Base-by-base conservation (phyloP, 441 rosid species). In the Populus tomentosa region DNA sequence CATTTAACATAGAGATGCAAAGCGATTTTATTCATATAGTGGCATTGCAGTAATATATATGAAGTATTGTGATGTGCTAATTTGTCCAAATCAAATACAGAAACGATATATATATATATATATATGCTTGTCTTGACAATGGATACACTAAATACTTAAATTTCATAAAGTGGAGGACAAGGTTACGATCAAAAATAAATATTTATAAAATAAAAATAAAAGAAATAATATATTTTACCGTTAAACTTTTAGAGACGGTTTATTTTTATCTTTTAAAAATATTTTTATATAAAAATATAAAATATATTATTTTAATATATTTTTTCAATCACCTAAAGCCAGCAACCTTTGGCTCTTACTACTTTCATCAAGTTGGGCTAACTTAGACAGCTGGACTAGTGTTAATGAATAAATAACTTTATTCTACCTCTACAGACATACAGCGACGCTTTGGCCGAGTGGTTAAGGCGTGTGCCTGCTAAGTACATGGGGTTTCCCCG, bases 391-490 rank as follows among this genome's bases (percentile, higher is more conserved):
- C 0, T 0, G 9, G 26, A 13, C 13, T 16, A 5, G 0, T 7
- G 0, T 7, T 0, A 0, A 3, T 21, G 0, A 0, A 0, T 21
- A 8, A 0, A 1, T 42, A 42, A 0, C 0, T 0, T 3, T 0
- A n/a, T 1, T 1, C 2, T 0, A 3, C 5, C 1, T 0, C 0
- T 0, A 0, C 0, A 0, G 0, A 7, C 3, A 1, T 1, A 0
- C 0, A 69, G 18, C 14, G 80, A 75, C 75, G 83, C 83, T 79
- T 81, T 79, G 88, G 89, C 88, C 85, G 95, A 91, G 96, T 89
- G 97, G 98, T 93, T 91, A 90, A 93, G 97, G 95, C 91, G 97
- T 88, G 95, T 90, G 97, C 98, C 95, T 91, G 94, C 93, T 89
- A 91, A 91, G 97, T 87, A 89, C 94, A 86, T 89, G 95, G 97